These are phyloP conservation scores for Colletotrichum sp. DNA, from an alignment of 2,329 filamentous ascomycete genomes.

Conservation along the genomic window DNA sequence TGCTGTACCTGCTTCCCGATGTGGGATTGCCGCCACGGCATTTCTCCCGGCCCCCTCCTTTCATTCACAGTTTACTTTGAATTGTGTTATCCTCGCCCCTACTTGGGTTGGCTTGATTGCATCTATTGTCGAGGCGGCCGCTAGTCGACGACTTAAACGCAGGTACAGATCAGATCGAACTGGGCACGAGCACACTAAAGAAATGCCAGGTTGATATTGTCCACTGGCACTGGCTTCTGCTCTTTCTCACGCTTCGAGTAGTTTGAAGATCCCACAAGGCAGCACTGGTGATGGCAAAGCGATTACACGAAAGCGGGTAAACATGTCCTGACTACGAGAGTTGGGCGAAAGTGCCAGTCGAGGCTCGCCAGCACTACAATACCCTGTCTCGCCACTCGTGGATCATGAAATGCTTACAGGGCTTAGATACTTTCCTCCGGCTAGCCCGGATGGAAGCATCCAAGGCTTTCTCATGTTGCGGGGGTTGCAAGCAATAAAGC, in stretches of 20 bases:
- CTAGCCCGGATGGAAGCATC: not conserved
- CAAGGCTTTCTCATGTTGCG: not conserved
- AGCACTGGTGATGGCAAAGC: not conserved
- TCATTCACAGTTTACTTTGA: not conserved
- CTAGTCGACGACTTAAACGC: not conserved
- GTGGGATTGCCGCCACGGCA: not conserved
- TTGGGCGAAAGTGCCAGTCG: not conserved
- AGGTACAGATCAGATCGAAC: not conserved
- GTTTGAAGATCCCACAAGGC: not conserved
- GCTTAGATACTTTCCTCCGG: not conserved
- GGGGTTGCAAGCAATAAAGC: not conserved
- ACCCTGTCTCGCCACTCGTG: not conserved
- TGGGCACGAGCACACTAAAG: not conserved
- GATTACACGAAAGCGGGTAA: not conserved
- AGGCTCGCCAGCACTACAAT: not conserved
- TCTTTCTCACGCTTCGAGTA: not conserved
- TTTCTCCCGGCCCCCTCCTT: not conserved
- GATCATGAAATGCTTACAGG: not conserved
- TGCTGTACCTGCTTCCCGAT: not conserved
- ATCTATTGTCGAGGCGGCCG: not conserved
- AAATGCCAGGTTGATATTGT: not conserved
- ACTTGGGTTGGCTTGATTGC: not conserved
- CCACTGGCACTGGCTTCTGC: not conserved
- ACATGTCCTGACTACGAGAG: not conserved
- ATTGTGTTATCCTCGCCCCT: not conserved